phyloP scores from a whole-genome alignment of 176 grass and related monocot species.

The Avena sativa region DNA sequence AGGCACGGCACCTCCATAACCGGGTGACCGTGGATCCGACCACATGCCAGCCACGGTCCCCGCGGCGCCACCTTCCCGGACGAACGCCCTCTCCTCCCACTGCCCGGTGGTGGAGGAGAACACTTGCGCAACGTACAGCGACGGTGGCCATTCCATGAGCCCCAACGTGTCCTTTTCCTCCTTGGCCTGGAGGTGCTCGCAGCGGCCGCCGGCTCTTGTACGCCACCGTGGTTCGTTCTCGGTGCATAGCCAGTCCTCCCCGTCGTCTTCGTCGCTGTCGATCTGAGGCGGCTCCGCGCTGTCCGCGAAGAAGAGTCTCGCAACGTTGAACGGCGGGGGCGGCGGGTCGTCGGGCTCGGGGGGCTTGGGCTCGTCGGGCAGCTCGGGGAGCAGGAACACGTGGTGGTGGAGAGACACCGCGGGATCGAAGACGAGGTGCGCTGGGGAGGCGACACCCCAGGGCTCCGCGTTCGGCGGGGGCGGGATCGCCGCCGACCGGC shows the following conservation, averaged over 20 bases:
- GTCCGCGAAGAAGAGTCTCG: not conserved
- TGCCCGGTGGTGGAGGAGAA: not conserved
- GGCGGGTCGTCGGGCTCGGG: not conserved
- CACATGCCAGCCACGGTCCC: not conserved
- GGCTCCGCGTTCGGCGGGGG: not conserved
- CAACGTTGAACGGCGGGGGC: not conserved
- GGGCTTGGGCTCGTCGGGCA: not conserved
- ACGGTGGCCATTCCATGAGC: not conserved
- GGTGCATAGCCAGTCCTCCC: not conserved
- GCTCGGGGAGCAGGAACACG: not conserved
- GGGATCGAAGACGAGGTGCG: not conserved
- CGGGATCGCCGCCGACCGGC: not conserved
- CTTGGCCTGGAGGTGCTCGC: not conserved
- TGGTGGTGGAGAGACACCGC: not conserved
- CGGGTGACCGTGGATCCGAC: not conserved
- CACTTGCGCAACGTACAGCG: not conserved
- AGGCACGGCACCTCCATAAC: not conserved
- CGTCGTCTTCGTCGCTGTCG: not conserved
- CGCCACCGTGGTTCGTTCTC: not conserved
- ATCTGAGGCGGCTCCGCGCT: not conserved
- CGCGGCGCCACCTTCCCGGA: not conserved
- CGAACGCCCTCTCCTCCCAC: conserved; percentile 20
- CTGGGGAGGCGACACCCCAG: not conserved
- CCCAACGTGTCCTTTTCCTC: not conserved
- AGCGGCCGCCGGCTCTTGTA: not conserved